phyloP scores from a whole-genome alignment of 2,329 filamentous ascomycete genomes.

The Epichloe sylvatica region DNA sequence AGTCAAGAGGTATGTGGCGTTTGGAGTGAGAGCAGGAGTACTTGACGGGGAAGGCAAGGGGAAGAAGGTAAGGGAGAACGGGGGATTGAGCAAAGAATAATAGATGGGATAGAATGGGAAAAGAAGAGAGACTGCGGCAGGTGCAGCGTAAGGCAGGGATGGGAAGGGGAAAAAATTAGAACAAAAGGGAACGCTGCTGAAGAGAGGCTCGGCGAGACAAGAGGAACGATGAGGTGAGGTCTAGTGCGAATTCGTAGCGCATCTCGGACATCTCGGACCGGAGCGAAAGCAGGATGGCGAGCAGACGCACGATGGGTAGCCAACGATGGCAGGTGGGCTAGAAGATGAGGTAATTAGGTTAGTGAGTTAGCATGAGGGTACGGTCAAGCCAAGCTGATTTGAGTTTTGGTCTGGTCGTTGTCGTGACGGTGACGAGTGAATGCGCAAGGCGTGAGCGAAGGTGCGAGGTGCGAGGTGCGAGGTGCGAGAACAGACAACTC shows the following conservation, averaged over 20 bases:
- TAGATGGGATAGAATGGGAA: background rate
- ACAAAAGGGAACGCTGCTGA: conserved; percentile 6
- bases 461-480: background rate
- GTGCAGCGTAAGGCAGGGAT: background rate
- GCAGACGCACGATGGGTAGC: background rate
- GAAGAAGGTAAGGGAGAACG: background rate
- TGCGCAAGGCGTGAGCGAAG: background rate
- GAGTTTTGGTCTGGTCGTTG: background rate
- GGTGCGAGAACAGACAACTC: no score
- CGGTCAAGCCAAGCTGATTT: background rate
- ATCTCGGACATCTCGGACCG: conserved; percentile 6
- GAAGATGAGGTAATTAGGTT: background rate
- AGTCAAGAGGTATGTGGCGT: conserved; percentile 3
- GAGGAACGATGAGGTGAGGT: background rate
- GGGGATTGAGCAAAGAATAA: background rate
- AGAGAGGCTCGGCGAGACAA: conserved; percentile 6
- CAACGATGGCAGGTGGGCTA: background rate
- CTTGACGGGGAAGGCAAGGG: background rate
- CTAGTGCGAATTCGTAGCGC: conserved; percentile 5
- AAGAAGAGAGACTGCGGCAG: background rate
- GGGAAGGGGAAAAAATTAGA: background rate
- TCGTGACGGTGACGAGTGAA: background rate
- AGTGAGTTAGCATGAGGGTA: background rate
- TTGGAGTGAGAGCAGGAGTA: background rate
- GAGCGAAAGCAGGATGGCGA: background rate